Percentiles rank a stretch among this genome's conserved stretches.
Conservation (phyloP, 1,139 yeast genomes). For the Candida sojae region DNA sequence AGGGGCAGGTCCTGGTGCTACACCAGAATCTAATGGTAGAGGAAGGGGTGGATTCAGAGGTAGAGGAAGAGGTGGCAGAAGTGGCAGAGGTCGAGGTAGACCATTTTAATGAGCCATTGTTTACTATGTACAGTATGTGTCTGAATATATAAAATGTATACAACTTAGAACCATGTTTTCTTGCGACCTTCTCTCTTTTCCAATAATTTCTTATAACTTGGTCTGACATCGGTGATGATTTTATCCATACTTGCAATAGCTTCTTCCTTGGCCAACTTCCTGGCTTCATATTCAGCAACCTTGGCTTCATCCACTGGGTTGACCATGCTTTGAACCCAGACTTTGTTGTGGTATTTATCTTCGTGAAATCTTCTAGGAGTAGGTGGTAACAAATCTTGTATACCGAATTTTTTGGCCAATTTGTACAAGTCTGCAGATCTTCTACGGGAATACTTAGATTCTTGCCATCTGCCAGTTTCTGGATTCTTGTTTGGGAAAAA, state of each 20-base stretch:
- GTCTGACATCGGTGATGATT: slow-evolving; percentile 65
- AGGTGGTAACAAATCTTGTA: slow-evolving; percentile 77
- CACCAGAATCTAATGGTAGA: slow-evolving; percentile 16
- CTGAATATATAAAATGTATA: background rate
- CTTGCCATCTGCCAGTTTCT: slow-evolving; percentile 73
- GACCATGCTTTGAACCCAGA: slow-evolving; percentile 75
- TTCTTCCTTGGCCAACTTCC: slow-evolving; percentile 59
- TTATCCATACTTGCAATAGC: slow-evolving; percentile 78
- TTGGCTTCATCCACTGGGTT: slow-evolving; percentile 80
- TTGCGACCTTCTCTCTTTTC: slow-evolving; percentile 52
- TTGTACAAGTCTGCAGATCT: slow-evolving; percentile 85
- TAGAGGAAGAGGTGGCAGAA: slow-evolving; percentile 15
- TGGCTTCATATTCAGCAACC: slow-evolving; percentile 68
- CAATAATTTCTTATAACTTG: slow-evolving; percentile 57
- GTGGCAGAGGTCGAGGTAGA: slow-evolving; percentile 10
- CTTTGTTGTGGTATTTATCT: slow-evolving; percentile 72
- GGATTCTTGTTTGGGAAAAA: slow-evolving; percentile 86
- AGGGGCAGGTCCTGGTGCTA: slow-evolving; percentile 44
- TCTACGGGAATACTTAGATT: slow-evolving; percentile 78
- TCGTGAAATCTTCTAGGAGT: slow-evolving; percentile 74
- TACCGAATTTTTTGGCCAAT: slow-evolving; percentile 79
- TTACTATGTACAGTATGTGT: slow-evolving; percentile 4
- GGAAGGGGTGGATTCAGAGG: slow-evolving; percentile 22
- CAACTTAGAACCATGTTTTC: slow-evolving; percentile 21
- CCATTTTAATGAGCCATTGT: slow-evolving; percentile 10